These are phyloP conservation scores for Mycena indigotica DNA, from an alignment of 768 basidiomycete species.

Conservation along the genomic window DNA sequence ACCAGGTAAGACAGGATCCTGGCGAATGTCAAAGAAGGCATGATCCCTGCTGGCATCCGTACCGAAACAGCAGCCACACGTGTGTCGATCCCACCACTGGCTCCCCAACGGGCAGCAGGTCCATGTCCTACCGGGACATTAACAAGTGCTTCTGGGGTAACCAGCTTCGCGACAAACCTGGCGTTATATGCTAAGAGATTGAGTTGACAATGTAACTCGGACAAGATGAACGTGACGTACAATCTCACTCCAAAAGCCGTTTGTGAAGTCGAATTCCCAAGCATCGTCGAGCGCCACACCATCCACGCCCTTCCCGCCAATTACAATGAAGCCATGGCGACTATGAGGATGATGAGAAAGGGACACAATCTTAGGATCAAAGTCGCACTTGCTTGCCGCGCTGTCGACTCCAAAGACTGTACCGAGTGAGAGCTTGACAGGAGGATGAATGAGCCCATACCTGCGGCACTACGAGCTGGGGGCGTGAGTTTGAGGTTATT, in stretches of 20 bases:
- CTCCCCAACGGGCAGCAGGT: slow-evolving; percentile 69
- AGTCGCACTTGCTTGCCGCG: slow-evolving; percentile 78
- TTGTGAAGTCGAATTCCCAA: slow-evolving; percentile 80
- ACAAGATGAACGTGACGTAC: slow-evolving; percentile 1
- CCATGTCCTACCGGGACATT: slow-evolving; percentile 23
- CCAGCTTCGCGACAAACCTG: too few relatives aligned
- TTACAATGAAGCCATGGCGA: slow-evolving; percentile 72
- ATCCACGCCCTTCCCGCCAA: slow-evolving; percentile 66
- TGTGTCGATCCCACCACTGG: slow-evolving; percentile 73
- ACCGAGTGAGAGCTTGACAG: neutral
- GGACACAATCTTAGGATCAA: neutral
- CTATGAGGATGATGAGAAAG: slow-evolving; percentile 39
- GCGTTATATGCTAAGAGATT: too few relatives aligned
- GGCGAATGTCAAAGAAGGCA: slow-evolving; percentile 17
- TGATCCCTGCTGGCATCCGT: neutral
- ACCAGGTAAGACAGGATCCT: slow-evolving; percentile 47
- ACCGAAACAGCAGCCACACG: slow-evolving; percentile 38
- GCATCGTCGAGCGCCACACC: slow-evolving; percentile 62
- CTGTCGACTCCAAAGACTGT: slow-evolving; percentile 57
- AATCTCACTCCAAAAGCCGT: slow-evolving; percentile 76
- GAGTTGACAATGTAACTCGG: too few relatives aligned
- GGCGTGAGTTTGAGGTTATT: slow-evolving; percentile 49
- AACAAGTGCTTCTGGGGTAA: too few relatives aligned
- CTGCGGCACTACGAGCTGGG: slow-evolving; percentile 62
- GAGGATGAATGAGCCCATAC: neutral